These are phyloP conservation scores for Mariannaea elegans DNA, from an alignment of 2,329 filamentous ascomycete genomes.

Conservation along the genomic window DNA sequence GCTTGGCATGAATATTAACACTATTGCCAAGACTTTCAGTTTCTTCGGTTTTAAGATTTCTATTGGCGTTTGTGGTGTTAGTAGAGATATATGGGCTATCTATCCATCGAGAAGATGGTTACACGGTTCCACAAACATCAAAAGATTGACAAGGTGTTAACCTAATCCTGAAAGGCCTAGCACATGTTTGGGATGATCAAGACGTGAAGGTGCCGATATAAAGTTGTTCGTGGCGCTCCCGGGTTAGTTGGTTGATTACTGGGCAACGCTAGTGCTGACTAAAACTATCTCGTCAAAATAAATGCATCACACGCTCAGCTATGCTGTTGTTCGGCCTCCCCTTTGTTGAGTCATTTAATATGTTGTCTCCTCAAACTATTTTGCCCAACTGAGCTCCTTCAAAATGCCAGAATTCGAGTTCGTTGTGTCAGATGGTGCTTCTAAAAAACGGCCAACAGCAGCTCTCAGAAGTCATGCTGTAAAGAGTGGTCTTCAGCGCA, in stretches of 20 bases:
- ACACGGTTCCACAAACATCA: no score
- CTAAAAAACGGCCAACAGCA: slow-evolving; percentile 17
- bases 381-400: background rate
- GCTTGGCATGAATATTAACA: slow-evolving; percentile 39
- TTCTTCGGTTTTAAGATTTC: slow-evolving; percentile 5
- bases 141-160: no score
- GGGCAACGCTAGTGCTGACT: slow-evolving; percentile 6
- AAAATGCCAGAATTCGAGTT: slow-evolving; percentile 25
- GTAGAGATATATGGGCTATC: background rate
- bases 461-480: slow-evolving; percentile 27
- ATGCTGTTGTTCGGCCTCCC: background rate
- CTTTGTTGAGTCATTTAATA: background rate
- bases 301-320: background rate
- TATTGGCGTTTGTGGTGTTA: background rate
- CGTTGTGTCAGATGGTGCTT: slow-evolving; percentile 18
- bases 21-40: slow-evolving; percentile 30
- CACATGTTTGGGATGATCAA: background rate
- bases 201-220: background rate
- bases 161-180: background rate
- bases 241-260: background rate
- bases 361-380: background rate
- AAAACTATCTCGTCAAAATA: background rate
- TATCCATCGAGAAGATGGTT: background rate
- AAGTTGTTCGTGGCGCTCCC: no score
- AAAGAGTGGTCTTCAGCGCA: slow-evolving; percentile 27